These are phyloP conservation scores for Dianthus caryophyllus DNA, from an alignment of 148 eudicot genomes.

Conservation along the genomic window DNA sequence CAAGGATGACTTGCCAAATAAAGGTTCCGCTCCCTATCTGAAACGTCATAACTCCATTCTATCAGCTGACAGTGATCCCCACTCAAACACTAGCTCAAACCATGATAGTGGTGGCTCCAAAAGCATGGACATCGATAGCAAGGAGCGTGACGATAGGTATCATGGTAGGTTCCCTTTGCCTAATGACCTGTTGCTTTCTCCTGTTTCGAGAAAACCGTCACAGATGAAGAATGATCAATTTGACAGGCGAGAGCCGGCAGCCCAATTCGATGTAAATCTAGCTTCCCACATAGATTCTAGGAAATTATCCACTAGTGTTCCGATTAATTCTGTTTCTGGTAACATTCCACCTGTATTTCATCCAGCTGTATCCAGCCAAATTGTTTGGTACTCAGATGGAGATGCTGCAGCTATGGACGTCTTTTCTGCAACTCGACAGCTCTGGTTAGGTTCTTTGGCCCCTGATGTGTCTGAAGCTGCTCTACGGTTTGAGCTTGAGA, in stretches of 20 bases:
- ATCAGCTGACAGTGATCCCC: slow-evolving; percentile 40
- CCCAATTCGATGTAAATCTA: slow-evolving; percentile 42
- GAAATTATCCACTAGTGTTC: slow-evolving; percentile 33
- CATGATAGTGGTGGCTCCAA: slow-evolving; percentile 59
- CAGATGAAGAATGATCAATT: slow-evolving; percentile 42
- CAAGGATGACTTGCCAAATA: slow-evolving; percentile 33
- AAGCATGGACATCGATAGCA: slow-evolving; percentile 44
- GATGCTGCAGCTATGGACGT: slow-evolving; percentile 80
- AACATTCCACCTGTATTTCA: slow-evolving; percentile 28
- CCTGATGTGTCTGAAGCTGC: slow-evolving; percentile 77
- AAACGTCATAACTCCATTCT: slow-evolving; percentile 39
- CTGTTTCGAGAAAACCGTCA: slow-evolving; percentile 45
- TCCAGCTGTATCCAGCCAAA: slow-evolving; percentile 36
- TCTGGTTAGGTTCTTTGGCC: slow-evolving; percentile 83
- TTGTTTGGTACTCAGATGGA: slow-evolving; percentile 72
- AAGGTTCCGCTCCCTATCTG: slow-evolving; percentile 38
- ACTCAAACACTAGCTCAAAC: slow-evolving; percentile 40
- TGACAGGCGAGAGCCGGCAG: slow-evolving; percentile 35
- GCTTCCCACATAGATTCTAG: slow-evolving; percentile 32
- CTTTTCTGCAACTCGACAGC: slow-evolving; percentile 76
- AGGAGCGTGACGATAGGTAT: slow-evolving; percentile 47
- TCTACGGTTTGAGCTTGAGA: slow-evolving; percentile 72
- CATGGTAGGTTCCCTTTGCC: slow-evolving; percentile 54
- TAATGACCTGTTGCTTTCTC: slow-evolving; percentile 50
- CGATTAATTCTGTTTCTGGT: slow-evolving; percentile 32